Evolutionary conservation across 73 alveolate genomes (phyloP).

Genomic region (Paramecium sonneborni): DNA sequence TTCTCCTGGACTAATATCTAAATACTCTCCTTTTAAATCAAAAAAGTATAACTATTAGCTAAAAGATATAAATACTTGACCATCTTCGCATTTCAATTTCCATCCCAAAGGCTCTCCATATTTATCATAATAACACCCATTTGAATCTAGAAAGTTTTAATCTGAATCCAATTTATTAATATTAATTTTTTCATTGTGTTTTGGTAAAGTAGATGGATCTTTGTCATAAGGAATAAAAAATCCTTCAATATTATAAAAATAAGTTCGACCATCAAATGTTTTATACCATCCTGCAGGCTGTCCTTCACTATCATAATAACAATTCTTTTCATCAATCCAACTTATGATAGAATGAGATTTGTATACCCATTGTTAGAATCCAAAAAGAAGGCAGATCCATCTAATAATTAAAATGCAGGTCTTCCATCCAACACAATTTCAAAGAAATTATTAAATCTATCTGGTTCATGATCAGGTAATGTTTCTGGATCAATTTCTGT

Average conservation of each 20-base stretch:
- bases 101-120: constrained; percentile 16
- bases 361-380: not conserved
- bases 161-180: not conserved
- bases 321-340: constrained; percentile 27
- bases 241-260: not conserved
- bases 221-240: not conserved
- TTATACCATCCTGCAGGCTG: not conserved
- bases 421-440: not conserved
- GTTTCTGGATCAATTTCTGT: constrained; percentile 9
- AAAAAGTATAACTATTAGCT: not conserved
- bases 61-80: not conserved
- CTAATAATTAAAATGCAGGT: not conserved
- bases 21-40: constrained; percentile 21
- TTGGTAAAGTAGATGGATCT: not conserved
- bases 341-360: not conserved
- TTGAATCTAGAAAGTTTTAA: not conserved
- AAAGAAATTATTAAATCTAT: not conserved
- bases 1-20: not conserved
- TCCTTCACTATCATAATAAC: not conserved
- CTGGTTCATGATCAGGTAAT: not conserved
- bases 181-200: not conserved
- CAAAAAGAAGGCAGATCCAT: not conserved
- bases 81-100: not conserved
- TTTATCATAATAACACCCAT: constrained; percentile 36
- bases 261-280: not conserved